phyloP scores from a whole-genome alignment of 2,329 filamentous ascomycete genomes.

The Hypoxylon sp. region DNA sequence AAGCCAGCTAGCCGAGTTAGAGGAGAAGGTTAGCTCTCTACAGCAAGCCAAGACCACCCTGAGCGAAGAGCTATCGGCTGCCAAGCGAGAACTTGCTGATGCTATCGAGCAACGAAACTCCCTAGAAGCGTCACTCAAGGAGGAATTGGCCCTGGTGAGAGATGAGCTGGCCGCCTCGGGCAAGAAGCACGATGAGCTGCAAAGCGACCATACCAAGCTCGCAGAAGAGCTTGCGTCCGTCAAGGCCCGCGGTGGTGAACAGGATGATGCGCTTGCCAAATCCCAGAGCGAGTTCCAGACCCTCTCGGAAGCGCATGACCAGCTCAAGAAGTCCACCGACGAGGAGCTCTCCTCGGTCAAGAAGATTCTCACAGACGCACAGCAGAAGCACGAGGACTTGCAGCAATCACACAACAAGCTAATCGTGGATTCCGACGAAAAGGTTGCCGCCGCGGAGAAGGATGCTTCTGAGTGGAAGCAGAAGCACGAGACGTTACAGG shows the following conservation, averaged over 20 bases:
- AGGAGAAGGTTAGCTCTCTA: slow-evolving; percentile 43
- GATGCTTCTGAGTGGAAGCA: slow-evolving; percentile 41
- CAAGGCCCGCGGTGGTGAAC: slow-evolving; percentile 42
- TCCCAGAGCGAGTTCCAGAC: slow-evolving; percentile 37
- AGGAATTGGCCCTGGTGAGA: slow-evolving; percentile 51
- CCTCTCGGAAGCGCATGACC: slow-evolving; percentile 38
- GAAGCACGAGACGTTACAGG: slow-evolving; percentile 40
- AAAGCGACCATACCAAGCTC: slow-evolving; percentile 45
- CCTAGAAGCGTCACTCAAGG: slow-evolving; percentile 50
- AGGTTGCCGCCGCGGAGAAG: slow-evolving; percentile 49
- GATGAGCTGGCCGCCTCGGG: slow-evolving; percentile 52
- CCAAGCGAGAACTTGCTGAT: slow-evolving; percentile 52
- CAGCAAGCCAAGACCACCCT: slow-evolving; percentile 43
- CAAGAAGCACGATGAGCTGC: slow-evolving; percentile 51
- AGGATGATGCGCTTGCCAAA: slow-evolving; percentile 40
- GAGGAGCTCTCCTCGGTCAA: slow-evolving; percentile 50
- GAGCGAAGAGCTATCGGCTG: slow-evolving; percentile 49
- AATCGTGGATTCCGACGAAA: slow-evolving; percentile 50
- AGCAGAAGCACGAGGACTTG: slow-evolving; percentile 41
- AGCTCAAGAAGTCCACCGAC: slow-evolving; percentile 51
- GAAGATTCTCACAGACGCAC: slow-evolving; percentile 39
- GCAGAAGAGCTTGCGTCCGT: slow-evolving; percentile 43
- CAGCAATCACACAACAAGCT: slow-evolving; percentile 47
- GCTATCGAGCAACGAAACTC: slow-evolving; percentile 52
- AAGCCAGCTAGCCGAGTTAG: slow-evolving; percentile 40